phyloP scores from a whole-genome alignment of 768 basidiomycete genomes.

The Tulasnella sp. region DNA sequence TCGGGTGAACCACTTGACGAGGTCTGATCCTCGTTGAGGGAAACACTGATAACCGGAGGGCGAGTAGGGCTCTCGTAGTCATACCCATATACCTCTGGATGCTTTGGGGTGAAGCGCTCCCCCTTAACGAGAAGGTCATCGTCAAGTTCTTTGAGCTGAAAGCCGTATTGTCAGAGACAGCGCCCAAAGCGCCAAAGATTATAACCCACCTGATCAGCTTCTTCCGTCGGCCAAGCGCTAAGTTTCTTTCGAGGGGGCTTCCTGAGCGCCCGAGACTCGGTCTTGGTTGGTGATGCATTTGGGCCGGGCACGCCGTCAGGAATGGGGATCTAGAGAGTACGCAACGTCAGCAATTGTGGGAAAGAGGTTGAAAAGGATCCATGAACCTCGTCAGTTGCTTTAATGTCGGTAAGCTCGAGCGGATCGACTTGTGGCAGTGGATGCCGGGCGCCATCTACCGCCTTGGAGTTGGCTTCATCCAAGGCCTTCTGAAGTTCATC shows the following conservation, averaged over 20 bases:
- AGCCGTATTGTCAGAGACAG: not conserved
- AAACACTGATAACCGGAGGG: not conserved
- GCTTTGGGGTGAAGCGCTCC: not conserved
- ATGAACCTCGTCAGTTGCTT: not conserved
- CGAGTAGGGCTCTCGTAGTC: not conserved
- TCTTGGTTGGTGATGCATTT: not conserved
- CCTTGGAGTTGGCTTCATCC: not conserved
- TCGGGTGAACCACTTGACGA: conserved; percentile 7
- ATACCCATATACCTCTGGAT: not conserved
- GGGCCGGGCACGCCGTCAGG: not conserved
- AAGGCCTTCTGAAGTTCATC: not conserved
- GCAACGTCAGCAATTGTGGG: not conserved
- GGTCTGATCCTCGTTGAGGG: conserved; percentile 19
- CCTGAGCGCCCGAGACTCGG: not conserved
- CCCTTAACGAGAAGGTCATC: not conserved
- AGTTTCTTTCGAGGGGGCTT: not conserved
- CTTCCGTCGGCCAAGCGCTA: not conserved
- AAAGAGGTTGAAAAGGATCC: not conserved
- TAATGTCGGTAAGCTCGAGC: not conserved
- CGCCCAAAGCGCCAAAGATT: not conserved
- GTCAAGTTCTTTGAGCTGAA: not conserved
- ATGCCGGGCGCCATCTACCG: not conserved
- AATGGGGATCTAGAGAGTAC: not conserved
- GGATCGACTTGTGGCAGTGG: not conserved
- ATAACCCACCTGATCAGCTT: not conserved